These are phyloP conservation scores for Eucommia ulmoides DNA, from an alignment of 257 asterid genomes.

Conservation along the genomic window DNA sequence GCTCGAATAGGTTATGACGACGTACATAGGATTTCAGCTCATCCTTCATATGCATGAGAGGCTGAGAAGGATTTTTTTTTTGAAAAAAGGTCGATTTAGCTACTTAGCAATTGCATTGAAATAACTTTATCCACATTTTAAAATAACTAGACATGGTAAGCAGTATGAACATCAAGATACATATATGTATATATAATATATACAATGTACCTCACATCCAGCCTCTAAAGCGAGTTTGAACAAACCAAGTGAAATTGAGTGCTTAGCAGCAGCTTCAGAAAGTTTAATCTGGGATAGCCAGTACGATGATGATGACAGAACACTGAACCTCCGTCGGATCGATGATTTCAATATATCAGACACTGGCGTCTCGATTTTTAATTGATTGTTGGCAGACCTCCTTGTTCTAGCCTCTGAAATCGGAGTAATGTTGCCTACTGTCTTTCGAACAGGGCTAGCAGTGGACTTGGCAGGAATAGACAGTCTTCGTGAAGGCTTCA, in stretches of 20 bases:
- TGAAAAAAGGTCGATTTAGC: too few species aligned
- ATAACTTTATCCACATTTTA: too few species aligned
- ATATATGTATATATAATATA: too few species aligned
- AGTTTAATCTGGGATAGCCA: slow-evolving; percentile 80
- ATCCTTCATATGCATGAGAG: slow-evolving; percentile 54
- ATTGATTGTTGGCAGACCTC: slow-evolving; percentile 30
- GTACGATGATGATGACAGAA: slow-evolving; percentile 63
- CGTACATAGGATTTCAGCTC: slow-evolving; percentile 60
- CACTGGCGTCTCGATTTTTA: slow-evolving; percentile 49
- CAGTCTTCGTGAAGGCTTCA: slow-evolving; percentile 80
- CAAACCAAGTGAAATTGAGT: slow-evolving; percentile 73
- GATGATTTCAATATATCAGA: slow-evolving; percentile 50
- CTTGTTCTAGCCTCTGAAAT: slow-evolving; percentile 59
- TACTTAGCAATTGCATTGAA: too few species aligned
- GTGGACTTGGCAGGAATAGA: slow-evolving; percentile 68
- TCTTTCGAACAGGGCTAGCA: slow-evolving; percentile 42
- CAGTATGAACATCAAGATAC: too few species aligned
- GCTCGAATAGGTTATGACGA: slow-evolving; percentile 37
- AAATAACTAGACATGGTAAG: too few species aligned
- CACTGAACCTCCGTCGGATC: slow-evolving; percentile 40
- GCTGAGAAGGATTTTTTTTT: too few species aligned
- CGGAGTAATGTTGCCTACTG: slow-evolving; percentile 61
- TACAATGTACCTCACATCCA: slow-evolving; percentile 88
- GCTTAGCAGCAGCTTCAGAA: slow-evolving; percentile 76
- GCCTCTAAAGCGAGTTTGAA: slow-evolving; percentile 82